Evolutionary conservation across 2,329 filamentous ascomycete species (phyloP).

Genomic region (Ophiostoma novo-ulmi): DNA sequence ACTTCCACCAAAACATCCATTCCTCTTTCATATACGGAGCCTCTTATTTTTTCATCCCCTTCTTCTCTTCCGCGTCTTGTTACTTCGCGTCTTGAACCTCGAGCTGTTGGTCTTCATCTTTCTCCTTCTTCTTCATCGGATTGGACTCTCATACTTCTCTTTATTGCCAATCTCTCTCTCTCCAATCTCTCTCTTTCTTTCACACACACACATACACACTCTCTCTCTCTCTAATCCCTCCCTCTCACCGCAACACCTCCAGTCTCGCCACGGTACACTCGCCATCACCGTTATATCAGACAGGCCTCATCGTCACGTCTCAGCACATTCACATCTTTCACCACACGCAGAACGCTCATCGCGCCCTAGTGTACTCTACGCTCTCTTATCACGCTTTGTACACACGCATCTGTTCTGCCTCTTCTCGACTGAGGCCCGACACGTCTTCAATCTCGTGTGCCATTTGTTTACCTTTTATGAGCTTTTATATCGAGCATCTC

Average conservation of each 20-base stretch:
- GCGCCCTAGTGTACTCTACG: background rate
- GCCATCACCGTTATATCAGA: background rate
- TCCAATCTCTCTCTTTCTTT: background rate
- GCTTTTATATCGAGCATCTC: constrained; percentile 15
- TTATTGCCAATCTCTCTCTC: constrained; percentile 11
- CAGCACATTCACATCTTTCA: background rate
- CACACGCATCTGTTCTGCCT: background rate
- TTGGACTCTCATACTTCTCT: constrained; percentile 2
- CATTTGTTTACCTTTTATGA: background rate
- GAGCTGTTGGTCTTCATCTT: constrained; percentile 5
- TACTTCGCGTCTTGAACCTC: constrained; percentile 10
- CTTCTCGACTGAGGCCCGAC: background rate
- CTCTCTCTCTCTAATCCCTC: background rate
- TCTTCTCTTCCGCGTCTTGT: constrained; percentile 13
- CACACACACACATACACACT: no score
- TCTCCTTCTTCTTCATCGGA: constrained; percentile 7
- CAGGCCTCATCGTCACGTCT: background rate
- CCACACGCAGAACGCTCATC: background rate
- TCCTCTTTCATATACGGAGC: constrained; percentile 28
- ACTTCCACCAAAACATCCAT: constrained; percentile 30
- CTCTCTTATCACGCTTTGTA: background rate
- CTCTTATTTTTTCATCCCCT: constrained; percentile 19
- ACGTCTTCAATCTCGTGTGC: background rate
- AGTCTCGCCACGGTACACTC: background rate
- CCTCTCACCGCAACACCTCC: background rate